Conservation (phyloP, 106 monocot species). For the Allium fistulosum region DNA sequence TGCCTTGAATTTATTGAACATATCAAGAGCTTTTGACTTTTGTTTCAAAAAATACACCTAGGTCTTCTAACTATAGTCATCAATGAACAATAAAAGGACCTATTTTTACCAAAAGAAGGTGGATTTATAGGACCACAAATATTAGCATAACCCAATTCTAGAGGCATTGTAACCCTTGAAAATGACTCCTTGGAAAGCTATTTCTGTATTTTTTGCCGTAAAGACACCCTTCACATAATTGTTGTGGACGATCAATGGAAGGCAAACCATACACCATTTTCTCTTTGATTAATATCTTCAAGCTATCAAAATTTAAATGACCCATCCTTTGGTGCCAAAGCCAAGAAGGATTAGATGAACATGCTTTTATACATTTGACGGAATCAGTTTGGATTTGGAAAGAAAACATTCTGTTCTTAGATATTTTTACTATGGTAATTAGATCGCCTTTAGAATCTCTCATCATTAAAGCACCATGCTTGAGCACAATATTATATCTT, state of each 20-base stretch:
- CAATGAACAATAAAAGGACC: too few relatives aligned
- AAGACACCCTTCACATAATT: too few relatives aligned
- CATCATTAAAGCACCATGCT: background rate
- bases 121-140: too few relatives aligned
- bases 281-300: background rate
- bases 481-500: background rate
- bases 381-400: background rate
- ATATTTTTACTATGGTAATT: background rate
- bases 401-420: background rate
- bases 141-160: too few relatives aligned
- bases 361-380: background rate
- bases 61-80: background rate
- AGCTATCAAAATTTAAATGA: background rate
- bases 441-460: background rate
- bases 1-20: conserved; percentile 2
- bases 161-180: too few relatives aligned
- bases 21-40: background rate
- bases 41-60: conserved; percentile 2
- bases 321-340: background rate
- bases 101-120: too few relatives aligned
- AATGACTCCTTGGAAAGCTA: too few relatives aligned
- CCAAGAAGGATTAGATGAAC: background rate
- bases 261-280: background rate
- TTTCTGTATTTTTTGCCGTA: too few relatives aligned
- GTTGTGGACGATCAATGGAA: too few relatives aligned